Evolutionary conservation across 2,329 filamentous ascomycete genomes (phyloP).

Genomic region (Cladosporium velox): DNA sequence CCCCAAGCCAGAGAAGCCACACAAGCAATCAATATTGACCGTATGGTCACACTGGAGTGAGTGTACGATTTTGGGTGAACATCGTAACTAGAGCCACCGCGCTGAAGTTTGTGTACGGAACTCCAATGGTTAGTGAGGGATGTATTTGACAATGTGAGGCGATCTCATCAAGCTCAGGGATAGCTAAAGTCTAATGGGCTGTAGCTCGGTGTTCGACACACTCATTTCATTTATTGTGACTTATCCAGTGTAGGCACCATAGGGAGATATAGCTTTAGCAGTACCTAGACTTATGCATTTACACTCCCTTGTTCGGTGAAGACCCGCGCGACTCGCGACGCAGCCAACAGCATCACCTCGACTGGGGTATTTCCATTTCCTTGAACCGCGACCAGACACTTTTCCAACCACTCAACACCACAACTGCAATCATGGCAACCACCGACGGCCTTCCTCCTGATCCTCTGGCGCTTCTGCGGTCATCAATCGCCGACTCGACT

Average conservation of each 20-base stretch:
- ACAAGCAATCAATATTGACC: neutral
- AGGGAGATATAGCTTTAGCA: neutral
- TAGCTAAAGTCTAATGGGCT: neutral
- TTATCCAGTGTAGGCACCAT: neutral
- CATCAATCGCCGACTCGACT: conserved; percentile 72
- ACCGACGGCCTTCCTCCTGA: conserved; percentile 54
- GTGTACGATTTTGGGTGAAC: neutral
- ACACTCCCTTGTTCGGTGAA: neutral
- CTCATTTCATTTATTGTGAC: no score
- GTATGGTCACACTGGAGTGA: neutral
- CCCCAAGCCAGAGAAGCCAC: neutral
- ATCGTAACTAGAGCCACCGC: neutral
- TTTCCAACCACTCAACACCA: neutral
- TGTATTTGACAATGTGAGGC: neutral
- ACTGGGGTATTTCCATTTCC: neutral
- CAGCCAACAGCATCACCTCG: neutral
- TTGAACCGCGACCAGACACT: neutral
- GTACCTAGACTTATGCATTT: neutral
- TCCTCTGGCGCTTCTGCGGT: conserved; percentile 79
- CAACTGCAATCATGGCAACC: conserved; percentile 54
- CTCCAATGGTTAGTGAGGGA: neutral
- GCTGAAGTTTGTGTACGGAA: neutral
- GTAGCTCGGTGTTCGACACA: neutral
- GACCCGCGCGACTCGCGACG: neutral
- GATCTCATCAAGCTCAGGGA: accelerated